Conservation (phyloP, 352 stramenopile genomes). For the Pythium oligandrum region DNA sequence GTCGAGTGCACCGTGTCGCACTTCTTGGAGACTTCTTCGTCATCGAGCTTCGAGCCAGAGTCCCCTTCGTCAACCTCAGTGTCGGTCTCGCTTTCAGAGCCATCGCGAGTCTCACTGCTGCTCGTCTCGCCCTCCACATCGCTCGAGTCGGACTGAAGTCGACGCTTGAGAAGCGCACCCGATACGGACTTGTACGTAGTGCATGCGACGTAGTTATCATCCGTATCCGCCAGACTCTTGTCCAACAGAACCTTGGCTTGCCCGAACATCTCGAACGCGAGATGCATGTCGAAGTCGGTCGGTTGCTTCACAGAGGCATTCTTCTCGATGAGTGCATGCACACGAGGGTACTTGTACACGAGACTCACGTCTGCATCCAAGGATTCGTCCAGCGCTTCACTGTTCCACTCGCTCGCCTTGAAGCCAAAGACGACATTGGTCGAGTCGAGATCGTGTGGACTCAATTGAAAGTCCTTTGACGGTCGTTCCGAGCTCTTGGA, state of each 20-base stretch:
- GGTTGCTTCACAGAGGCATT: background rate
- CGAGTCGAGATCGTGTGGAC: conserved; percentile 32
- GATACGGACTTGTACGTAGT: too few relatives aligned
- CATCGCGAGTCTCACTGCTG: too few relatives aligned
- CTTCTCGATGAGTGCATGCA: background rate
- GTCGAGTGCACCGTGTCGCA: too few relatives aligned
- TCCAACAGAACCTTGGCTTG: conserved; percentile 7
- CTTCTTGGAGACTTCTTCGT: too few relatives aligned
- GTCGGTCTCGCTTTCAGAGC: too few relatives aligned
- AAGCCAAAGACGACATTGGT: conserved; percentile 37
- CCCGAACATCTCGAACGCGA: conserved; percentile 3
- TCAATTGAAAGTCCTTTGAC: conserved; percentile 17
- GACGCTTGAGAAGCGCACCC: background rate
- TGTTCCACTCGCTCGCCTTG: conserved; percentile 37
- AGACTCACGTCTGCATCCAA: conserved; percentile 5
- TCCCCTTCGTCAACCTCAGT: too few relatives aligned
- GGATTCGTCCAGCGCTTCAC: conserved; percentile 17
- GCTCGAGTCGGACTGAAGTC: too few relatives aligned
- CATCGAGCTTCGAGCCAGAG: too few relatives aligned
- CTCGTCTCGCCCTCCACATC: too few relatives aligned
- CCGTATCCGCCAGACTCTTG: conserved; percentile 4
- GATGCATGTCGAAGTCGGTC: conserved; percentile 6
- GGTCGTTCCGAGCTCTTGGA: too few relatives aligned
- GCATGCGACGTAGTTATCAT: conserved; percentile 4
- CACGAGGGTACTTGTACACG: background rate